Base-by-base conservation (phyloP, 2,329 filamentous ascomycete species). In the Ophiostoma sp. region DNA sequence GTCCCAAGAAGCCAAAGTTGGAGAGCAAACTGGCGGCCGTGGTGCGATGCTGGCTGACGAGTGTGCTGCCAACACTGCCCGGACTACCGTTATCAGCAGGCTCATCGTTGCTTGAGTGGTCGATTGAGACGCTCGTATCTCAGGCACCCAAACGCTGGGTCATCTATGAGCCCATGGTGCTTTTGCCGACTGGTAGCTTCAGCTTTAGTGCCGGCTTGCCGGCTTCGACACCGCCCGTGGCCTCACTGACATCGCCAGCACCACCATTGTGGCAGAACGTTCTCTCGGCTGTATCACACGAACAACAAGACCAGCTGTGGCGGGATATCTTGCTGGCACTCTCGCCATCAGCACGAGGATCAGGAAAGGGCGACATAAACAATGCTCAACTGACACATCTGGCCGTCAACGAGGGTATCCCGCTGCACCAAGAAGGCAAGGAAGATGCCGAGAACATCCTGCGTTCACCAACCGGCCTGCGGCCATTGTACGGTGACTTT, bases 401-500 rank as follows among this genome's bases (percentile, higher is more conserved):
- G 1, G 89, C 89, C 9, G 81, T 88, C 59, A 91, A 90, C 77
- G 87, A 89, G 75, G 88, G 88, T 0, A 91, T 91, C 68, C 89
- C 89, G 0, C 80, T 86, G 1, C 82, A 82, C 7, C 78, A 79
- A 3, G 69, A 28, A 9, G 39, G 50, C 3, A n/a, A 17, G 3
- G 57, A 36, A 8, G 31, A 39, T 4, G 17, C 5, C 2, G 87
- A 91, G 76, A 97, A 97, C 79, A 83, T 92, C 17, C 85, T 97
- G 73, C 89, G 95, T 61, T 90, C 90, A 68, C 95, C 95, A 0
- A 87, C 85, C 57, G 88, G 91, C 22, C 85, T 98, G 39, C 85
- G 87, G 1, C 90, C 91, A 25, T 83, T 98, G 0, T 84, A 91
- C 79, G 94, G 94, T 28, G 85, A 91, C 79, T 97, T 97, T 80